Conservation (phyloP, 1,284 basidiomycete species). For the Malassezia cuniculi region DNA sequence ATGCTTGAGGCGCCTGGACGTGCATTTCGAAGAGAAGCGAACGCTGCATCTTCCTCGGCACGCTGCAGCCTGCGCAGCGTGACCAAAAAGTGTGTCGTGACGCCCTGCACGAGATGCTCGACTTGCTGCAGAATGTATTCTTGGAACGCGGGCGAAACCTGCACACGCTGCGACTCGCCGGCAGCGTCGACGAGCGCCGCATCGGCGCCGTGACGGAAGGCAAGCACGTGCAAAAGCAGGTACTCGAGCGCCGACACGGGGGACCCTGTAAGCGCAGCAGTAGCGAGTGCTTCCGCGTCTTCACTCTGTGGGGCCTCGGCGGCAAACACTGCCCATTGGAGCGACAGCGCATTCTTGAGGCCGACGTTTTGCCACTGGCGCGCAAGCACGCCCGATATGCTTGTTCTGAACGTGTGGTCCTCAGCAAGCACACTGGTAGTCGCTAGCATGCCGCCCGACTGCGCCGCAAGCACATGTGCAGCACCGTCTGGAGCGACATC, state of each 20-base stretch:
- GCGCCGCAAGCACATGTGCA: conserved; percentile 8
- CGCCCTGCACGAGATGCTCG: conserved; percentile 24
- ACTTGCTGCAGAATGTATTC: conserved; percentile 39
- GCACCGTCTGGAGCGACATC: conserved; percentile 52
- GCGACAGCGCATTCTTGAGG: conserved; percentile 60
- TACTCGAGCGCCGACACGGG: conserved; percentile 56
- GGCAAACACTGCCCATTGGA: conserved; percentile 69
- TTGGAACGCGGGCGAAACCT: conserved; percentile 34
- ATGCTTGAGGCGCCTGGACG: conserved; percentile 22
- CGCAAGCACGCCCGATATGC: not conserved
- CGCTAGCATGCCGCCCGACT: conserved; percentile 1
- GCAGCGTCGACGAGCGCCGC: conserved; percentile 24
- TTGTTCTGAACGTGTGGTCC: conserved; percentile 23
- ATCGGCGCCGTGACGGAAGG: conserved; percentile 53
- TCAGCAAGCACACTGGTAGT: conserved; percentile 10
- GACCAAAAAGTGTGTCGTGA: conserved; percentile 30
- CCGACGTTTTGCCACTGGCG: conserved; percentile 58
- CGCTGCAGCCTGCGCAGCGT: conserved; percentile 40
- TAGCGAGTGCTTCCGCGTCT: conserved; percentile 19
- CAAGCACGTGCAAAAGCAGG: conserved; percentile 48
- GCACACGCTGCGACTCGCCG: conserved; percentile 2
- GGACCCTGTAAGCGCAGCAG: conserved; percentile 8
- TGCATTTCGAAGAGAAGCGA: conserved; percentile 17
- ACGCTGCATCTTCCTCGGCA: conserved; percentile 41
- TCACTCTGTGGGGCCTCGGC: conserved; percentile 31